Conservation (phyloP, 768 basidiomycete species). For the Russula sp. region DNA sequence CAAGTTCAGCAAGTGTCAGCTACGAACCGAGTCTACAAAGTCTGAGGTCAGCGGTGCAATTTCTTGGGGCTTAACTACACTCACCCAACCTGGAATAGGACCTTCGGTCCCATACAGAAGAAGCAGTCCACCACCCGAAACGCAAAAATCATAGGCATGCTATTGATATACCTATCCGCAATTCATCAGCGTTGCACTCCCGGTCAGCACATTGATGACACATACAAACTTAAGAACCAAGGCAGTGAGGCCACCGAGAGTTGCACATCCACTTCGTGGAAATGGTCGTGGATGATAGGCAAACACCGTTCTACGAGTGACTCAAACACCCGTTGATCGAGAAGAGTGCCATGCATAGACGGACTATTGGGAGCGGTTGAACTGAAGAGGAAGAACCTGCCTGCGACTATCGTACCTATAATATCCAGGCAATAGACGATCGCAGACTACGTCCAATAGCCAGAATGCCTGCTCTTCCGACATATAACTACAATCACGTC, state of each 20-base stretch:
- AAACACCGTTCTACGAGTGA: constrained; percentile 83
- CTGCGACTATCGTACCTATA: constrained; percentile 59
- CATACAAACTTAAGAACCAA: constrained; percentile 96
- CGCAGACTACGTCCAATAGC: constrained; percentile 91
- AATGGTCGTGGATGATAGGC: constrained; percentile 92
- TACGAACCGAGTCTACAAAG: constrained; percentile 47
- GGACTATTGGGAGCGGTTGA: constrained; percentile 43
- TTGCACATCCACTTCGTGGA: constrained; percentile 86
- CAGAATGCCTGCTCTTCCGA: constrained; percentile 99
- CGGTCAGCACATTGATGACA: constrained; percentile 27
- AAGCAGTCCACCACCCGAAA: constrained; percentile 98
- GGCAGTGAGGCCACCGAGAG: constrained; percentile 94
- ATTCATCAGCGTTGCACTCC: neutral
- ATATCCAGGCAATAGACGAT: constrained; percentile 93
- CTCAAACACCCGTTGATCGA: constrained; percentile 98
- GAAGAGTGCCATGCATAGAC: constrained; percentile 96
- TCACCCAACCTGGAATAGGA: constrained; percentile 97
- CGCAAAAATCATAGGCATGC: constrained; percentile 96
- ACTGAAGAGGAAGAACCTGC: constrained; percentile 5
- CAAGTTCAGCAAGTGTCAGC: neutral
- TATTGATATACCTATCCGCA: constrained; percentile 72
- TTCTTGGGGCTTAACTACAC: constrained; percentile 25
- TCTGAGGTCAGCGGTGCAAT: constrained; percentile 1
- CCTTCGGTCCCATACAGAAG: constrained; percentile 98
- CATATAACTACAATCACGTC: constrained; percentile 71